Evolutionary conservation across 306 rosid species (phyloP).

Genomic region (Vachellia pachyceras): DNA sequence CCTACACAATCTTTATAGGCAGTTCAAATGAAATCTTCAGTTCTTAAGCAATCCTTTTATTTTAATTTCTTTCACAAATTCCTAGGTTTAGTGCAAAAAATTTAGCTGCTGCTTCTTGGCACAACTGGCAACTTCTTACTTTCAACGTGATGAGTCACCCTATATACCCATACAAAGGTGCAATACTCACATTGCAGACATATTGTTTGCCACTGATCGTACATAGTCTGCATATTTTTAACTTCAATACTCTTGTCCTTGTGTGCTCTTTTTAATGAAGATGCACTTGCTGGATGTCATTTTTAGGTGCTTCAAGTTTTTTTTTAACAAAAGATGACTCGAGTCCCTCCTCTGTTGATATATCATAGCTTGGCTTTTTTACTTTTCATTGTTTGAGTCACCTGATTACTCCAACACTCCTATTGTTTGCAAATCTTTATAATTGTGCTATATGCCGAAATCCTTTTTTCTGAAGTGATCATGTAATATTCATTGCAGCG

Average conservation of each 20-base stretch:
- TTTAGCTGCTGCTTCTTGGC: background rate
- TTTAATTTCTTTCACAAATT: background rate
- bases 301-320: background rate
- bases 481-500: conserved; percentile 61
- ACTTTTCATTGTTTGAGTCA: background rate
- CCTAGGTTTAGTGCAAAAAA: background rate
- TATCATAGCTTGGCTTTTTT: background rate
- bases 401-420: background rate
- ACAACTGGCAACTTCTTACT: background rate
- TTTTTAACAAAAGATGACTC: background rate
- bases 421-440: conserved; percentile 28
- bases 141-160: background rate
- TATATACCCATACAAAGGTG: background rate
- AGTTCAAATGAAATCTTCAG: background rate
- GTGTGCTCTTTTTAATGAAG: background rate
- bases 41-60: background rate
- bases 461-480: conserved; percentile 18
- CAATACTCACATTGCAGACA: background rate
- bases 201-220: background rate
- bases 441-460: background rate
- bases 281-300: background rate
- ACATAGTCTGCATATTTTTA: background rate
- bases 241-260: background rate
- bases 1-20: background rate
- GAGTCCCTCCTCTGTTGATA: background rate